Conservation (phyloP, 2,329 filamentous ascomycete genomes). For the Emericellopsis cladophorae region DNA sequence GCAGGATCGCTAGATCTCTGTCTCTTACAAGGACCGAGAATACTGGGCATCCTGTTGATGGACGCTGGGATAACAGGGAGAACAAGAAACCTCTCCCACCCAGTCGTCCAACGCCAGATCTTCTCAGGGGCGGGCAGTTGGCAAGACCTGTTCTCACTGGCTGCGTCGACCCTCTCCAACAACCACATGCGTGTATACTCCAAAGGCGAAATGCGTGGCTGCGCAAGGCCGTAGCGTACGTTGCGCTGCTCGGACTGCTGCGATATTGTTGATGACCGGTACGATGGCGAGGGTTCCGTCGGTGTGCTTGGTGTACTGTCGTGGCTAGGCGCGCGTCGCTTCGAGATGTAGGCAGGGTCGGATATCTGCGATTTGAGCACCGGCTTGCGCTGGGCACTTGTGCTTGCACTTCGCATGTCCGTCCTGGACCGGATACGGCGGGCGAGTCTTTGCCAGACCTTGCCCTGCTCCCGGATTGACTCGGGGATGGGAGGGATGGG, state of each 20-base stretch:
- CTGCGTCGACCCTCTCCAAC: not conserved
- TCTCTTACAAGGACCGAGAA: too few relatives aligned
- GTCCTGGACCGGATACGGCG: constrained; percentile 12
- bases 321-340: not conserved
- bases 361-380: constrained; percentile 12
- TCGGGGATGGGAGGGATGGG: constrained; percentile 19
- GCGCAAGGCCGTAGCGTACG: not conserved
- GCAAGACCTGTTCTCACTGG: not conserved
- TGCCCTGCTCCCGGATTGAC: constrained; percentile 5
- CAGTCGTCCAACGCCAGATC: not conserved
- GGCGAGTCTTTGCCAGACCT: constrained; percentile 13
- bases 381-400: not conserved
- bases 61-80: not conserved
- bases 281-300: not conserved
- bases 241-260: not conserved
- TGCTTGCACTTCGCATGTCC: constrained; percentile 3
- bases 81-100: not conserved
- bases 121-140: not conserved
- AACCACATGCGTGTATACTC: not conserved
- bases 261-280: not conserved
- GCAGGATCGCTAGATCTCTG: not conserved
- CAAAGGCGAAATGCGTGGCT: not conserved
- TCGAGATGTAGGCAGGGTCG: constrained; percentile 5
- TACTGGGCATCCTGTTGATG: not conserved
- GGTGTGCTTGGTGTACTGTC: not conserved